Evolutionary conservation across 306 rosid species (phyloP).

Genomic region (Gillenia trifoliata): DNA sequence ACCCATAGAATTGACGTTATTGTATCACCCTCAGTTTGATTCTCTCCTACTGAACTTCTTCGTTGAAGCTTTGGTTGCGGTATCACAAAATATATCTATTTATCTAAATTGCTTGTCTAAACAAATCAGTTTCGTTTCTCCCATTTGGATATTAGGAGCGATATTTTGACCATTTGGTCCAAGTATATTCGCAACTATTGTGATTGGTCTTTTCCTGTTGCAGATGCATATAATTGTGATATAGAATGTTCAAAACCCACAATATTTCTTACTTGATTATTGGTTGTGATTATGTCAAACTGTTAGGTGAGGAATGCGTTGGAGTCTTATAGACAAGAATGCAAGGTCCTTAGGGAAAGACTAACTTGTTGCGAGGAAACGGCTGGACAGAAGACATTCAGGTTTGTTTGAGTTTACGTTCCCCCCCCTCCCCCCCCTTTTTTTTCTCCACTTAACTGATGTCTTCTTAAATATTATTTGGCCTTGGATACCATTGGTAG

Average conservation of each 20-base stretch:
- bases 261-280: neutral
- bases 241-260: neutral
- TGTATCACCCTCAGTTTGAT: neutral
- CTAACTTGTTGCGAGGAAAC: slow-evolving; percentile 31
- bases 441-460: neutral
- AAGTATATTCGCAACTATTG: neutral
- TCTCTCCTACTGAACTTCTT: neutral
- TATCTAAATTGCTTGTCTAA: neutral
- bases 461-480: neutral
- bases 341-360: slow-evolving; percentile 39
- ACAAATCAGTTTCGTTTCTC: neutral
- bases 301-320: slow-evolving; percentile 58
- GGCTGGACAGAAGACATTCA: slow-evolving; percentile 32
- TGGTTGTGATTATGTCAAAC: slow-evolving; percentile 16
- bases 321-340: slow-evolving; percentile 57
- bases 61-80: neutral
- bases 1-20: neutral
- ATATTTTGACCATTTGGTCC: neutral
- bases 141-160: neutral
- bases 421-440: too few species aligned
- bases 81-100: neutral
- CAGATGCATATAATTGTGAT: neutral
- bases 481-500: neutral
- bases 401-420: slow-evolving; percentile 32
- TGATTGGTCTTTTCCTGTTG: neutral